Conservation (phyloP, 768 basidiomycete species). For the Mycena alexandri region DNA sequence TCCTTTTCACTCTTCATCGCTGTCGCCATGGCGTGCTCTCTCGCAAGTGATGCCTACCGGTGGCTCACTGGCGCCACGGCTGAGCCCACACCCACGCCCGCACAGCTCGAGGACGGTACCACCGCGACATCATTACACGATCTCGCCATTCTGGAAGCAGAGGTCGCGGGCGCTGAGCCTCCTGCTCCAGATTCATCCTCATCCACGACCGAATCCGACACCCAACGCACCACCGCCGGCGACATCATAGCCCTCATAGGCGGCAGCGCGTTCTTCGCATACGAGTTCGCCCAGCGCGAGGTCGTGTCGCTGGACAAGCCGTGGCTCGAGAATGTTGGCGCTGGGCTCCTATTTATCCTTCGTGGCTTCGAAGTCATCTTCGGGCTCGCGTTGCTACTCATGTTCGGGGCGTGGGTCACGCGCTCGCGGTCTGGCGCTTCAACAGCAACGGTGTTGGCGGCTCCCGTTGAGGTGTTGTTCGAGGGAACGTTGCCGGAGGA, state of each 20-base stretch:
- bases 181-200: neutral
- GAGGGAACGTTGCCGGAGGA: neutral
- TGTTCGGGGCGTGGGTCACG: neutral
- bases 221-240: neutral
- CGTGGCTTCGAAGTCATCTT: constrained; percentile 13
- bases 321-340: constrained; percentile 1
- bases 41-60: neutral
- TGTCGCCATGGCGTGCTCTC: neutral
- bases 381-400: neutral
- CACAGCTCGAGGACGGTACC: constrained; percentile 18
- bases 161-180: neutral
- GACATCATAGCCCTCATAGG: neutral
- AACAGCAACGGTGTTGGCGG: no score
- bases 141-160: constrained; percentile 1
- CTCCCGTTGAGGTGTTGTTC: constrained; percentile 2
- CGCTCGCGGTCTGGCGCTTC: neutral
- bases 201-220: neutral
- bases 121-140: neutral
- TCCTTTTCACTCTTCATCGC: constrained; percentile 2
- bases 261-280: neutral
- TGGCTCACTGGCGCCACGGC: constrained; percentile 12
- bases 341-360: neutral
- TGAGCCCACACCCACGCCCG: neutral
- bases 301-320: neutral
- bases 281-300: neutral